Conservation (phyloP, 176 grass and related monocot genomes). For the Oryza officinalis region DNA sequence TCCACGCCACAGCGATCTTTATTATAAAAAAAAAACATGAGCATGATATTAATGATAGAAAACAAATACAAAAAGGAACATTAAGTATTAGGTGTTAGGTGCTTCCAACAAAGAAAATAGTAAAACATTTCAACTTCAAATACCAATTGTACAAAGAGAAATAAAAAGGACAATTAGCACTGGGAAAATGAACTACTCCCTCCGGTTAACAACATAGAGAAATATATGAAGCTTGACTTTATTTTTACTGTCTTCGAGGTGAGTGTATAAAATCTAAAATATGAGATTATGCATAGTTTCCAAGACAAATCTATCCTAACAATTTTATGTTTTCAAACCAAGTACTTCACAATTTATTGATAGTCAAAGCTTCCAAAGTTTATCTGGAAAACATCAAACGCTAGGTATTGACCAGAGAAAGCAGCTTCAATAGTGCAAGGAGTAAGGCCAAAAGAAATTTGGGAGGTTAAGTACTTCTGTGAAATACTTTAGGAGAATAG, state of each 20-base stretch:
- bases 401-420: not conserved
- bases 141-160: not conserved
- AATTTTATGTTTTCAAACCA: not conserved
- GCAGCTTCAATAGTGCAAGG: not conserved
- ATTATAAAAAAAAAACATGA: constrained; percentile 12
- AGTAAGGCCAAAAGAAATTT: not conserved
- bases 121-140: not conserved
- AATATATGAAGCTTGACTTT: not conserved
- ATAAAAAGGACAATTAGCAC: not conserved
- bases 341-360: not conserved
- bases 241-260: too few relatives aligned
- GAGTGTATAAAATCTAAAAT: too few relatives aligned
- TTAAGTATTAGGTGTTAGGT: not conserved
- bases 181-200: not conserved
- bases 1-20: constrained; percentile 84
- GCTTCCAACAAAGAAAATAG: not conserved
- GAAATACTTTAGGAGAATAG: not conserved
- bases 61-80: not conserved
- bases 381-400: not conserved
- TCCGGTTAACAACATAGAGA: not conserved
- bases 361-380: not conserved
- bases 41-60: not conserved
- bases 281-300: not conserved
- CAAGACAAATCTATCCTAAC: not conserved
- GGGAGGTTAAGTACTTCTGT: not conserved